Percentiles rank a stretch among this genome's conserved stretches.
Conservation (phyloP, 164 flowering plant genomes). For the Berberis vulgaris region DNA sequence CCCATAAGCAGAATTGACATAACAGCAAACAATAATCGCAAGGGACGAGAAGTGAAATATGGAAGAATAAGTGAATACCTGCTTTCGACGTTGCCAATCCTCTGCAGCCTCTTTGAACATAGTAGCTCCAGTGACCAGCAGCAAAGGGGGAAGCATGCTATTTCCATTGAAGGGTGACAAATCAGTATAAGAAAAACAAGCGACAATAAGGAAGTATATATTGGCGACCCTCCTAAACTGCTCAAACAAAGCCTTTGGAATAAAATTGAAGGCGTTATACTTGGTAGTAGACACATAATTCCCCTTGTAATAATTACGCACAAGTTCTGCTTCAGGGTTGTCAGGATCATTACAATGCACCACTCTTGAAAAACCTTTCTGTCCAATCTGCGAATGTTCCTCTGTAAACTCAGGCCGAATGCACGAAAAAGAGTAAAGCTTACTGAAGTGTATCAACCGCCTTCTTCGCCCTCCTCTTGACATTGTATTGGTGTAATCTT, state of each 20-base stretch:
- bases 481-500: neutral
- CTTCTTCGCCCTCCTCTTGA: conserved; percentile 10
- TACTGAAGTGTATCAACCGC: conserved; percentile 37
- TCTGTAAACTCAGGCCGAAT: conserved; percentile 20
- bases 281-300: conserved; percentile 84
- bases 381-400: conserved; percentile 53
- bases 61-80: conserved; percentile 28
- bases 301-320: conserved; percentile 33
- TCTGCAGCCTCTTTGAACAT: conserved; percentile 85
- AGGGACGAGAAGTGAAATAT: no score
- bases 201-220: conserved; percentile 63
- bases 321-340: conserved; percentile 27
- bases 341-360: conserved; percentile 72
- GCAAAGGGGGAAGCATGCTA: conserved; percentile 48
- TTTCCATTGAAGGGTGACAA: conserved; percentile 63
- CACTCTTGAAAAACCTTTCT: conserved; percentile 56
- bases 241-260: conserved; percentile 76
- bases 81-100: conserved; percentile 73
- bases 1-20: no score
- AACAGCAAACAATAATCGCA: no score
- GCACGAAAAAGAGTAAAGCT: conserved; percentile 47
- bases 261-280: conserved; percentile 56
- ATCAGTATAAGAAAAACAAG: conserved; percentile 70
- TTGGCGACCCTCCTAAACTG: conserved; percentile 86
- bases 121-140: conserved; percentile 71